These are phyloP conservation scores for Xanthoceras sorbifolium DNA, from an alignment of 345 rosid genomes.

Conservation along the genomic window DNA sequence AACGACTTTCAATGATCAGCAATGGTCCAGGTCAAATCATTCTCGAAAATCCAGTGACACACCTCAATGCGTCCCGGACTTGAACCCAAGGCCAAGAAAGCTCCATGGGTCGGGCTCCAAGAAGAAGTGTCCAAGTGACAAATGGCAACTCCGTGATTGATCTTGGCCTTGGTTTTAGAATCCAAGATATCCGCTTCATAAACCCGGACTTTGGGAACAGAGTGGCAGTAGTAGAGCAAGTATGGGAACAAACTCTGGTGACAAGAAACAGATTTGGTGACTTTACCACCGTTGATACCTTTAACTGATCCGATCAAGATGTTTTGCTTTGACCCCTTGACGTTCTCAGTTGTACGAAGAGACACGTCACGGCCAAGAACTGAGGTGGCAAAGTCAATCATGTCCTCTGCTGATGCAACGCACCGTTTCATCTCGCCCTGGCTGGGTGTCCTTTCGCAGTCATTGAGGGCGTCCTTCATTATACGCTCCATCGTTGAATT, in stretches of 20 bases:
- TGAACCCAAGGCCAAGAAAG: constrained; percentile 62
- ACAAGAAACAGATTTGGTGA: constrained; percentile 75
- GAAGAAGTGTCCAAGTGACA: constrained; percentile 83
- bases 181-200: constrained; percentile 71
- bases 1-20: constrained; percentile 51
- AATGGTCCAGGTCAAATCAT: constrained; percentile 69
- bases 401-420: constrained; percentile 61
- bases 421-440: constrained; percentile 76
- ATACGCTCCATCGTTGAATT: constrained; percentile 58
- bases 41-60: constrained; percentile 87
- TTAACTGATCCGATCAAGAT: constrained; percentile 41
- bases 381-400: constrained; percentile 56
- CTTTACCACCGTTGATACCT: constrained; percentile 56
- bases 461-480: constrained; percentile 47
- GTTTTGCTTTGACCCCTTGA: constrained; percentile 32
- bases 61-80: constrained; percentile 75
- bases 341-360: constrained; percentile 40
- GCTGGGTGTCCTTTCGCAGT: constrained; percentile 71
- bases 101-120: constrained; percentile 67
- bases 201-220: constrained; percentile 80
- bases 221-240: constrained; percentile 76
- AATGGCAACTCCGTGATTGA: constrained; percentile 75
- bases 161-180: constrained; percentile 38
- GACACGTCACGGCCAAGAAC: constrained; percentile 40
- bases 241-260: constrained; percentile 84